A percentile compares a stretch with the other conserved stretches of the same genome.
Evolutionary conservation across 495 filamentous ascomycete species (phyloP).

Genomic region (Neohortaea acidophila): DNA sequence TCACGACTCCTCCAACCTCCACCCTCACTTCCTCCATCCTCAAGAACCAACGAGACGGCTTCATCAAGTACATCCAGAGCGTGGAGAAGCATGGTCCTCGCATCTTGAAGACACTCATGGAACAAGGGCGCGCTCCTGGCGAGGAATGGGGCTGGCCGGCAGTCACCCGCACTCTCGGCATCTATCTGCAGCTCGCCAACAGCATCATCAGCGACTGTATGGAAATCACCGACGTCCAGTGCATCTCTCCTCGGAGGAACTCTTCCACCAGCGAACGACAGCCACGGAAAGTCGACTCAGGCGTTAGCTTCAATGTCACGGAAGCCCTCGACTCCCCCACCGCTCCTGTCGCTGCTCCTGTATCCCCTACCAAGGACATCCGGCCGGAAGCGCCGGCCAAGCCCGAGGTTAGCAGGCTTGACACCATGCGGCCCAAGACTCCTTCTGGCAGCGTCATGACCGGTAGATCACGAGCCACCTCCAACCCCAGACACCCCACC

Average conservation of each 20-base stretch:
- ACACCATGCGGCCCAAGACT: slow-evolving; percentile 19
- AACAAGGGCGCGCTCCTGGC: slow-evolving; percentile 35
- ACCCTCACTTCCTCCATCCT: slow-evolving; percentile 41
- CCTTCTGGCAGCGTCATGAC: slow-evolving; percentile 13
- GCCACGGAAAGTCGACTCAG: slow-evolving; percentile 46
- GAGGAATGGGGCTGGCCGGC: slow-evolving; percentile 43
- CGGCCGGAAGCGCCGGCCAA: background rate
- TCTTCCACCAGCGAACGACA: slow-evolving; percentile 18
- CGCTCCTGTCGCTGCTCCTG: background rate
- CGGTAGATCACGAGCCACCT: too few species aligned
- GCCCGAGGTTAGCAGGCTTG: too few species aligned
- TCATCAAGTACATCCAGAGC: slow-evolving; percentile 49
- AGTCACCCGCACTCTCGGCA: slow-evolving; percentile 39
- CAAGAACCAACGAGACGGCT: slow-evolving; percentile 43
- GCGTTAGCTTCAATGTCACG: slow-evolving; percentile 41
- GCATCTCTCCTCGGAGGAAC: slow-evolving; percentile 25
- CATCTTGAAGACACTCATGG: slow-evolving; percentile 41
- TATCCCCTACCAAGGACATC: background rate
- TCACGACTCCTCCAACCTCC: slow-evolving; percentile 32
- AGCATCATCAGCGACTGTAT: slow-evolving; percentile 47
- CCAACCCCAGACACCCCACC: slow-evolving; percentile 28
- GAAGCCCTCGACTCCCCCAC: slow-evolving; percentile 14
- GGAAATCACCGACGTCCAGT: slow-evolving; percentile 34
- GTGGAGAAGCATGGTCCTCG: slow-evolving; percentile 43
- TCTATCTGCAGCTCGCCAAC: slow-evolving; percentile 45